phyloP scores from a whole-genome alignment of 2,329 filamentous ascomycete species.

The Aspergillus quadricinctus region DNA sequence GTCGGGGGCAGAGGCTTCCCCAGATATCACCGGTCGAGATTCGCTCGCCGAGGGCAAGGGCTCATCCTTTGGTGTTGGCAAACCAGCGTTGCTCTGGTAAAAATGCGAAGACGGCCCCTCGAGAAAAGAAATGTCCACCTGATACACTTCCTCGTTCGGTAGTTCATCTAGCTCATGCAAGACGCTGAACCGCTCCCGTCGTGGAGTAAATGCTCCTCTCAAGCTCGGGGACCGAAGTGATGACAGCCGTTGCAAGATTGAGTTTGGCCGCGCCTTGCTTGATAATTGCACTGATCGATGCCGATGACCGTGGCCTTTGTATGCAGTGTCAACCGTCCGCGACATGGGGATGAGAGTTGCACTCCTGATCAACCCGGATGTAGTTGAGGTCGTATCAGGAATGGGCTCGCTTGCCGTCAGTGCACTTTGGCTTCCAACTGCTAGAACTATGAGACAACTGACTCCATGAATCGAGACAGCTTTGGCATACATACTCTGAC shows the following conservation, averaged over 20 bases:
- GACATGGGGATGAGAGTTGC: not conserved
- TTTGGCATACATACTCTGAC: not conserved
- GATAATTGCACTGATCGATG: not conserved
- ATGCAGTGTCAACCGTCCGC: not conserved
- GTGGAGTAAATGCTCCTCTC: not conserved
- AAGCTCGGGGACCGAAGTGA: conserved; percentile 2
- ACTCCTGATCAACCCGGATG: not conserved
- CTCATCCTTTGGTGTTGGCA: not conserved
- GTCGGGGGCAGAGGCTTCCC: not conserved
- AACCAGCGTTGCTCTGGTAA: not conserved
- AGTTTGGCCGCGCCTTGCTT: conserved; percentile 4
- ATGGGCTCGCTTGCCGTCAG: not conserved
- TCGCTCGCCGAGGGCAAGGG: not conserved
- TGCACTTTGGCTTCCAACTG: not conserved
- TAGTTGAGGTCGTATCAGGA: not conserved
- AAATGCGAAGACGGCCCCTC: conserved; percentile 7
- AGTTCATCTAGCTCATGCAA: conserved; percentile 11
- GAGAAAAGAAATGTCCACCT: conserved; percentile 17
- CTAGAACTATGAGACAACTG: not conserved
- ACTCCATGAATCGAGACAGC: not conserved
- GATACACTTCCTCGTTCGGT: conserved; percentile 2
- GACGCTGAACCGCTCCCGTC: conserved; percentile 3
- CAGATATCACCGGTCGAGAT: not conserved
- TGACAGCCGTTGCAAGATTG: conserved; percentile 3
- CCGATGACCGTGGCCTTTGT: not conserved